phyloP scores from a whole-genome alignment of 345 rosid species.

The Dipteronia dyeriana region DNA sequence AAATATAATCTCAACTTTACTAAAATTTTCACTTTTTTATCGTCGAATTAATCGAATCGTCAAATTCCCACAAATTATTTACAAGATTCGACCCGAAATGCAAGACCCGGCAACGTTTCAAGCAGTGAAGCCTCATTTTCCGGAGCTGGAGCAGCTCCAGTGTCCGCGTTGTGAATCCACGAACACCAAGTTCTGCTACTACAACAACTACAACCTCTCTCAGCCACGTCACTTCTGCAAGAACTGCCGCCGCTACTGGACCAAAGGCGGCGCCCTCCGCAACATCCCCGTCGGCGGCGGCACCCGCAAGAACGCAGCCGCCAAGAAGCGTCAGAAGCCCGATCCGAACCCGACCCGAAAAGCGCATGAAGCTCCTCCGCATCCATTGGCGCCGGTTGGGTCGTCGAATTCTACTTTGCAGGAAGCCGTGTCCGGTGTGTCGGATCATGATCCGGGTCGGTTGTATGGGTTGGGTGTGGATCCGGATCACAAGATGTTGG shows the following conservation, averaged over 20 bases:
- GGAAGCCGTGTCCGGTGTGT: not conserved
- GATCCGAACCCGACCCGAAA: slow-evolving; percentile 29
- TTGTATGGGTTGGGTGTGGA: slow-evolving; percentile 47
- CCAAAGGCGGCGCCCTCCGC: slow-evolving; percentile 89
- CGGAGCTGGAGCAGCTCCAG: slow-evolving; percentile 77
- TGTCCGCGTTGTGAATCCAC: slow-evolving; percentile 75
- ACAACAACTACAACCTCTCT: slow-evolving; percentile 88
- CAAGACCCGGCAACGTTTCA: slow-evolving; percentile 52
- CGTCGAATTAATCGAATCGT: not conserved
- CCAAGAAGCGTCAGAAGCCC: slow-evolving; percentile 38
- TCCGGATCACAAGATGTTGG: slow-evolving; percentile 43
- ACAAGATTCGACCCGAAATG: slow-evolving; percentile 30
- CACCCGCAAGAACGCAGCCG: slow-evolving; percentile 53
- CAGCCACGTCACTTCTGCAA: slow-evolving; percentile 92
- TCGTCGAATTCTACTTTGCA: not conserved
- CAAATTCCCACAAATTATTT: not conserved
- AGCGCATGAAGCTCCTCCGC: slow-evolving; percentile 19
- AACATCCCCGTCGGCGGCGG: slow-evolving; percentile 95
- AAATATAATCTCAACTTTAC: not conserved
- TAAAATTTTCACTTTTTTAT: not conserved
- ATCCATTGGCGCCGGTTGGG: not conserved
- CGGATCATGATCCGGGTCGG: slow-evolving; percentile 42
- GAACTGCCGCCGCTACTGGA: slow-evolving; percentile 91
- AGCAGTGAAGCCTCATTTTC: slow-evolving; percentile 51
- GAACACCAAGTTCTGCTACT: slow-evolving; percentile 96